phyloP scores from a whole-genome alignment of 2,329 filamentous ascomycete genomes.

The Bimuria novae-zelandiae region DNA sequence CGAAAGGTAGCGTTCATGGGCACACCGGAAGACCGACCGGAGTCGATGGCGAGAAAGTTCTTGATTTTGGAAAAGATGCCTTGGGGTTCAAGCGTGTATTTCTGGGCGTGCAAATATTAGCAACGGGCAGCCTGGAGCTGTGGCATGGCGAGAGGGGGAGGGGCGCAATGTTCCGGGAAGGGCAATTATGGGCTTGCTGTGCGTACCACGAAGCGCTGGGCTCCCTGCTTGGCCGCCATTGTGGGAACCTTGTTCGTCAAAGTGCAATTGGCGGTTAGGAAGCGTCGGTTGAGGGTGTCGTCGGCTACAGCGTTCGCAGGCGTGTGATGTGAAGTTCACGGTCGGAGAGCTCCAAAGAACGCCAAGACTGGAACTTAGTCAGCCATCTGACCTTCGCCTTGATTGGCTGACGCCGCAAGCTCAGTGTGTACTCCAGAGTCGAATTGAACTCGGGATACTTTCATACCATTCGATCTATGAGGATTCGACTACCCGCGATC shows the following conservation, averaged over 20 bases:
- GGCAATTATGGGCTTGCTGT: constrained; percentile 5
- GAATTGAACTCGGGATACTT: too few species aligned
- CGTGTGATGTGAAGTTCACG: constrained; percentile 24
- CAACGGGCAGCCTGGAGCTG: not conserved
- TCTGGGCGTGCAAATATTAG: constrained; percentile 59
- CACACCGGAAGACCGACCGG: constrained; percentile 86
- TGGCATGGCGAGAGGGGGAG: constrained; percentile 6
- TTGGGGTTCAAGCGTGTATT: constrained; percentile 90
- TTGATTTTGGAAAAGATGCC: constrained; percentile 89
- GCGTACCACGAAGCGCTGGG: constrained; percentile 38
- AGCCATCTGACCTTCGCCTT: not conserved
- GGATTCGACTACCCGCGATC: too few species aligned
- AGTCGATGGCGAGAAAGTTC: constrained; percentile 76
- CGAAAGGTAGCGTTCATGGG: constrained; percentile 93
- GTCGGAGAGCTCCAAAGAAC: constrained; percentile 29
- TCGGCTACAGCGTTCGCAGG: constrained; percentile 23
- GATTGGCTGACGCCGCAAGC: constrained; percentile 1
- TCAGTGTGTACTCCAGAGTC: too few species aligned
- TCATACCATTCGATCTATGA: too few species aligned
- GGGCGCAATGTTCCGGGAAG: constrained; percentile 3
- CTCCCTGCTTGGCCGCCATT: constrained; percentile 40
- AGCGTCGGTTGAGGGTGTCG: constrained; percentile 29
- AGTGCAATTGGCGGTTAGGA: constrained; percentile 20
- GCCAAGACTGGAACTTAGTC: not conserved
- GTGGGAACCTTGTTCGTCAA: constrained; percentile 21